Conservation (phyloP, 2,329 filamentous ascomycete species). For the Colletotrichum tanaceti region DNA sequence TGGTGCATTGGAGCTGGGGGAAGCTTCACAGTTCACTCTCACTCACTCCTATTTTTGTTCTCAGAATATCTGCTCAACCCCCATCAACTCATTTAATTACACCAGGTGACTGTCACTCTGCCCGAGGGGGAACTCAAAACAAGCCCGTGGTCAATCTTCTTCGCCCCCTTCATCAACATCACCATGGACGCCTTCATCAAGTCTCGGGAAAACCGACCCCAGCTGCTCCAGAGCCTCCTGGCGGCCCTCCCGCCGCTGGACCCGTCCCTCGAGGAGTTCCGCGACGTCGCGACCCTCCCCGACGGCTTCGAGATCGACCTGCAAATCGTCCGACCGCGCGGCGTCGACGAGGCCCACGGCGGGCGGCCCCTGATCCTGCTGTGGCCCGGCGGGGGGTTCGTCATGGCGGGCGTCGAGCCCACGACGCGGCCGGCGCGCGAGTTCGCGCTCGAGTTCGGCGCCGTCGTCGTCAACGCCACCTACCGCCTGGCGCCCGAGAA, state of each 20-base stretch:
- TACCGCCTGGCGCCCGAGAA: conserved; percentile 64
- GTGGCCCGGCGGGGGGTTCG: conserved; percentile 19
- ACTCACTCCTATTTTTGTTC: too few relatives aligned
- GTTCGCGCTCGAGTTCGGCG: conserved; percentile 41
- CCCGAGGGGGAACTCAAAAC: too few relatives aligned
- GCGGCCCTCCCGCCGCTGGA: conserved; percentile 27
- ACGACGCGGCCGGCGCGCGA: conserved; percentile 25
- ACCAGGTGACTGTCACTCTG: not conserved
- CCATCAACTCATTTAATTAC: not conserved
- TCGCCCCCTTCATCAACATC: not conserved
- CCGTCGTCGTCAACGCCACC: conserved; percentile 59
- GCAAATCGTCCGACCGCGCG: conserved; percentile 26
- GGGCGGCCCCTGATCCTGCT: conserved; percentile 28
- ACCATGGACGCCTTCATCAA: conserved; percentile 23
- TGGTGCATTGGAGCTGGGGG: too few relatives aligned
- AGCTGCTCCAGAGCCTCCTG: conserved; percentile 24
- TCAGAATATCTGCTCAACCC: too few relatives aligned
- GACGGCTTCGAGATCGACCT: conserved; percentile 32
- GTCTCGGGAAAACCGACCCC: conserved; percentile 15
- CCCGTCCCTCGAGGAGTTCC: conserved; percentile 31
- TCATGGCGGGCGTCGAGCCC: conserved; percentile 33
- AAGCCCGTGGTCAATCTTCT: not conserved
- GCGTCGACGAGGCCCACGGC: not conserved
- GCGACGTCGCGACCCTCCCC: conserved; percentile 21
- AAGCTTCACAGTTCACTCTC: too few relatives aligned